Evolutionary conservation across 2,329 filamentous ascomycete species (phyloP).

Genomic region (Coccinonectria pachysandricola): DNA sequence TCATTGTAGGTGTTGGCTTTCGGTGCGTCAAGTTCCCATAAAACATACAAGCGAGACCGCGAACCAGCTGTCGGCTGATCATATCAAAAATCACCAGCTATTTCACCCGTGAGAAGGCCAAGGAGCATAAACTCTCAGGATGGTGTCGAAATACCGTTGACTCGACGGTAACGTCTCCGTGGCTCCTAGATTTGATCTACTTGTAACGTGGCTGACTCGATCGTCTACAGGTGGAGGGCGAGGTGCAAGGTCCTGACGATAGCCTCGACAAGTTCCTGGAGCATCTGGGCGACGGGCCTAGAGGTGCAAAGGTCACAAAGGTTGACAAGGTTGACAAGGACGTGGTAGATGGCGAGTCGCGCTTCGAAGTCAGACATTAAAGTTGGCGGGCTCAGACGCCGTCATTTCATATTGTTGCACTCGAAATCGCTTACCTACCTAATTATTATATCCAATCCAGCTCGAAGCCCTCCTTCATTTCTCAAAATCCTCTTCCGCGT

Average conservation of each 20-base stretch:
- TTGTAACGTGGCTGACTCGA: no score
- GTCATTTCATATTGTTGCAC: slow-evolving; percentile 3
- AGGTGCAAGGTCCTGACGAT: slow-evolving; percentile 67
- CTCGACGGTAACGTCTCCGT: slow-evolving; percentile 34
- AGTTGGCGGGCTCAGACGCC: slow-evolving; percentile 1
- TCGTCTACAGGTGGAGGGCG: slow-evolving; percentile 64
- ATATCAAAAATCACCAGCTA: slow-evolving; percentile 34
- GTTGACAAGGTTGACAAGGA: slow-evolving; percentile 61
- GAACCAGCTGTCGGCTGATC: no score
- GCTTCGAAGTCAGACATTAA: slow-evolving; percentile 47
- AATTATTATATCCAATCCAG: no score
- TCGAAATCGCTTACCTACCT: no score
- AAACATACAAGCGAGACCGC: no score
- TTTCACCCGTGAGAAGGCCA: slow-evolving; percentile 44
- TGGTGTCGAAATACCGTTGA: slow-evolving; percentile 52
- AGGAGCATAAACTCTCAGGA: slow-evolving; percentile 41
- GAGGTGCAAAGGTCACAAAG: slow-evolving; percentile 60
- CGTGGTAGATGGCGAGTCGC: slow-evolving; percentile 53
- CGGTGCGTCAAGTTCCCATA: no score
- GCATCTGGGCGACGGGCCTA: slow-evolving; percentile 65
- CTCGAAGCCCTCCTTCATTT: no score
- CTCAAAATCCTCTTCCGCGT: slow-evolving; percentile 43
- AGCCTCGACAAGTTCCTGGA: slow-evolving; percentile 60
- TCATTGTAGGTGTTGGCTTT: slow-evolving; percentile 42
- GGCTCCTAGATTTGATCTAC: not conserved